Base-by-base conservation (phyloP, 2,329 filamentous ascomycete genomes). In the Aureobasidium zeae region DNA sequence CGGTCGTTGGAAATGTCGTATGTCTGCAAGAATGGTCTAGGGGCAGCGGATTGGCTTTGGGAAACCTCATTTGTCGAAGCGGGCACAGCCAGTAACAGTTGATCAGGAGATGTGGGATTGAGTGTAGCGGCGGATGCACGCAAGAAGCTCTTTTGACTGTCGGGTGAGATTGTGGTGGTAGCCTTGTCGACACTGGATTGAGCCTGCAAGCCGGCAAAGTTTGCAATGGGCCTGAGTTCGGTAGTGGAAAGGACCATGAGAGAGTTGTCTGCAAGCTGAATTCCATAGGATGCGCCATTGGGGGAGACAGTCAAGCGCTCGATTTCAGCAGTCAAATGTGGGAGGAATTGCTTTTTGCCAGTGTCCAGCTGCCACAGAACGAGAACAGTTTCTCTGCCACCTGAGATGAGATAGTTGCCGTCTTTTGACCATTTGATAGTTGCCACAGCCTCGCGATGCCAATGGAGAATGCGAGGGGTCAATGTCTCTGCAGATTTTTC, bases 381-480 rank as follows among this genome's bases (percentile, higher is more conserved):
- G 30, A 98, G 70, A 15, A 86, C 83, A 6, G 86, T 88, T 64
- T 98, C 91, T 16, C 79, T 78, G 22, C 91, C 91, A 57, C 91
- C 91, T 45, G 91, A 96, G 41, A 98, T 81, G 47, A 98, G 66
- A 61, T 98, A 98, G 58, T 94, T 87, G 86, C 89, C 88, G 71
- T 98, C 91, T 52, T 72, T 72, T 11, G 91, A 95, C 84, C 88
- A 96, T 62, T 91, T 94, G 46, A 94, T 72, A 8, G 85, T 75
- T 54, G 83, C 81, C 7, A 95, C 87, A 36, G 81, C 77, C 53
- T 81, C 79, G 54, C 87, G 76, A 63, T 98, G 91, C 91, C 91
- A 98, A 61, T 96, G 91, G 42, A 88, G 70, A 50, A 81, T 83
- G 45, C 81, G 78, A 15, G 74, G 70, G 29, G 75, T 58, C 24